phyloP scores from a whole-genome alignment of 1,284 basidiomycete genomes.

The Ceratobasidium sp. region DNA sequence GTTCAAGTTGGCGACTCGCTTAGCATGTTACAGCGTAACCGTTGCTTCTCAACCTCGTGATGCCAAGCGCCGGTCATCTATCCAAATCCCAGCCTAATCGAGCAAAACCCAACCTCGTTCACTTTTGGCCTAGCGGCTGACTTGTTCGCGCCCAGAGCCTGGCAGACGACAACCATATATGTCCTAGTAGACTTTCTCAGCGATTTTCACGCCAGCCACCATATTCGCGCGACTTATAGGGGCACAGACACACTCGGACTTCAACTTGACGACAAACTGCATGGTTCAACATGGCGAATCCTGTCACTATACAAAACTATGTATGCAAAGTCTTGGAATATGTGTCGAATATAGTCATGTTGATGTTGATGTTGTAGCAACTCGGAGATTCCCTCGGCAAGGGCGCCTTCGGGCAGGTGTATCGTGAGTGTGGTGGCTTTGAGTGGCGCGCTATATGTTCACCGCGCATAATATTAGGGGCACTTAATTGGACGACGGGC shows the following conservation, averaged over 20 bases:
- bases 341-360: neutral
- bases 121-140: neutral
- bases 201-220: conserved; percentile 10
- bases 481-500: conserved; percentile 95
- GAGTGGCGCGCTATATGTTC: neutral
- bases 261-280: conserved; percentile 10
- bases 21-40: neutral
- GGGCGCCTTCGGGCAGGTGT: conserved; percentile 95
- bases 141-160: conserved; percentile 25
- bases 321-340: conserved; percentile 16
- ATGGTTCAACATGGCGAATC: conserved; percentile 41
- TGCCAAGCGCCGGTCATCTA: conserved; percentile 34
- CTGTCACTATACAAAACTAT: conserved; percentile 44
- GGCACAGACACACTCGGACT: neutral
- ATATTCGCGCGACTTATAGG: conserved; percentile 6
- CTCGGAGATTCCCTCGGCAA: conserved; percentile 94
- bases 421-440: conserved; percentile 70
- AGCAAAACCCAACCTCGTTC: conserved; percentile 6
- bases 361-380: conserved; percentile 69
- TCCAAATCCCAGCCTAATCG: conserved; percentile 19
- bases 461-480: conserved; percentile 65
- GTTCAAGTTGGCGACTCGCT: neutral
- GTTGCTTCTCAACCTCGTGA: conserved; percentile 12
- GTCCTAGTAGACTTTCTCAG: conserved; percentile 4
- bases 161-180: conserved; percentile 22